Evolutionary conservation across 2,329 filamentous ascomycete genomes (phyloP), one percentile per base, ranked within the genome.

Genomic region (Sporothrix phasma): DNA sequence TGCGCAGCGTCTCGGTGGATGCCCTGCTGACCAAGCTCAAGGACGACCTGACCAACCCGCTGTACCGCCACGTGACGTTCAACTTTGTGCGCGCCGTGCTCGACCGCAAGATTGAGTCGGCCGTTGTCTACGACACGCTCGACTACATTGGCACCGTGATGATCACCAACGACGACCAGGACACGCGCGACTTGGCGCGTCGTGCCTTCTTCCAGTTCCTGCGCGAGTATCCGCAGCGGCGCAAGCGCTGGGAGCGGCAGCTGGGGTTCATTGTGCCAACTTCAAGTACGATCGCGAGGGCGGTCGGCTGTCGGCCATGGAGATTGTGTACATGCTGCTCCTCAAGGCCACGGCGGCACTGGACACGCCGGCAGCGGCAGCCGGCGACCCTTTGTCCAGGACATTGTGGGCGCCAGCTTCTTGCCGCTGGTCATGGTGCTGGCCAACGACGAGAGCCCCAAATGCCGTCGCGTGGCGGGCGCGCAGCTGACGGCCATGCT

Each of bases 151-250:
- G 91, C 54, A 87, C 84, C 3, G 88, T 97, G 73, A 97, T 97
- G 92, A 89, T 99, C 64, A 96, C 89, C 51, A 97, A 97, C 72
- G 90, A 96, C 67, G 92, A 95, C 69, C 88, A 89, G 69, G 87
- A 89, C 68, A 93, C 93, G 2, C 85, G 94, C 61, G 91, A 97
- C 73, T 80, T 96, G 43, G 92, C 93, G 15, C 84, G 94, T 64
- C 91, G 91, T 22, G 88, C 91, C 15, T 99, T 95, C 75, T 88
- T 96, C 74, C 91, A 97, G 69, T 99, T 99, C 76, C 79, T 99
- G 64, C 85, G 92, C 68, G 92, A 97, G 62, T 99, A 97, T 72
- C 93, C 94, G 0, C 94, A 97, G 73, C 91, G 89, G 71, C 92
- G 92, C 75, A 89, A 86, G 67, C 84, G 94, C 15, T 95, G 94